Base-by-base conservation (phyloP, 352 stramenopile genomes). In the Nannochloropsis limnetica region DNA sequence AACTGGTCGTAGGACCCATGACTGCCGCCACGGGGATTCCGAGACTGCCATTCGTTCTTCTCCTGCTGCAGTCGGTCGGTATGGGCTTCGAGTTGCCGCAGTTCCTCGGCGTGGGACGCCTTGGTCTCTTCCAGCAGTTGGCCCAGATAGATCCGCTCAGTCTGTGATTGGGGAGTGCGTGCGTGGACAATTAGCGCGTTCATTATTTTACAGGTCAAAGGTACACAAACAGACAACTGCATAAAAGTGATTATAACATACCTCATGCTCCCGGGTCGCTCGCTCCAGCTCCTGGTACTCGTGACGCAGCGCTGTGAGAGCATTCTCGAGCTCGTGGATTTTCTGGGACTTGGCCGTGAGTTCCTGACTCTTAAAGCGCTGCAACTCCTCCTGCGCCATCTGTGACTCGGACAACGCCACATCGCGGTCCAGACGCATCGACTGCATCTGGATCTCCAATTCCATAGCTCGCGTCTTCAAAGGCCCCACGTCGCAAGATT, bases 71-170 rank as follows among this genome's bases (percentile, higher is more conserved):
- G 22, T 74, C n/a, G 61, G 3, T 74, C 9, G 4, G 22, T 11
- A 6, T 29, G 61, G 20, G 61, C 25, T 74, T 74, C 61, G 8
- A 74, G 61, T 2, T 29, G 61, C 20, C 22, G 61, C 3, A 74
- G 61, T 25, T 22, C n/a, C 25, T 74, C n/a, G n/a, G 61, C n/a
- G 61, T 74, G n/a, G n/a, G 61, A 74, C 61, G 61, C n/a, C 25
- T 74, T 74, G 20, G 61, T 74, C 61, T 74, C 61, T 4, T 74
- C 61, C 61, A 74, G 61, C n/a, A 74, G 61, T 29, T 74, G 61
- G 8, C 61, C 25, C n/a, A 74, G 61, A 20, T 74, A 74, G 61
- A 25, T 11, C 11, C 61, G 61, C n/a, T 74, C 61, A 29, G 15
- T 74, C 61, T 74, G 61, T 74, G n/a, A 31, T 74, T 74, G 37